Conservation (phyloP, 192 early-diverging fungal genomes). For the Podochytrium sp. region DNA sequence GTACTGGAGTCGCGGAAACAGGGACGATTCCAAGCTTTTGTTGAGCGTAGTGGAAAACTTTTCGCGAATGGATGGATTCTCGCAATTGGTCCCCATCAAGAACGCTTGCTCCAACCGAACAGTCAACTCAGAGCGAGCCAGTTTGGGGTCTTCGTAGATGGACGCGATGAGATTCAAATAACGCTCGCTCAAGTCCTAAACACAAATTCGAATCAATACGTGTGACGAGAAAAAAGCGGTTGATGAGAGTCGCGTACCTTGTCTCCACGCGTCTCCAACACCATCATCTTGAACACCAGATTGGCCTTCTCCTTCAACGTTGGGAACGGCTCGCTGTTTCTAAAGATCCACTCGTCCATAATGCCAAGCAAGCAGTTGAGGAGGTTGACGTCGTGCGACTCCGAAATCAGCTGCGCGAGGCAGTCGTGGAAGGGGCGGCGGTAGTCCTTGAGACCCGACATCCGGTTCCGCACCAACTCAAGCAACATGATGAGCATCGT, state of each 20-base stretch:
- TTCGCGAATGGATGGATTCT: slow-evolving; percentile 78
- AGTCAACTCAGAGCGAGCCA: slow-evolving; percentile 89
- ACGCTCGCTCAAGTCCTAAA: slow-evolving; percentile 76
- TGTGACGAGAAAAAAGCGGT: too few relatives aligned
- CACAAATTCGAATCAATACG: too few relatives aligned
- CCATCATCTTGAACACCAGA: slow-evolving; percentile 91
- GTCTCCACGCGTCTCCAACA: slow-evolving; percentile 73
- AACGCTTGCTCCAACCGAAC: slow-evolving; percentile 94
- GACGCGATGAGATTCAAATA: slow-evolving; percentile 90
- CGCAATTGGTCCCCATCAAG: slow-evolving; percentile 82
- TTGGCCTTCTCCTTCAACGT: slow-evolving; percentile 96
- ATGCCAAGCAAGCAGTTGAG: slow-evolving; percentile 79
- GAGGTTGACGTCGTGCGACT: slow-evolving; percentile 75
- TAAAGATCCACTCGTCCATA: slow-evolving; percentile 85
- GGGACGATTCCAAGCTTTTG: slow-evolving; percentile 56
- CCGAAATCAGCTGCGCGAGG: slow-evolving; percentile 84
- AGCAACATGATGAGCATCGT: slow-evolving; percentile 58
- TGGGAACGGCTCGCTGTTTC: slow-evolving; percentile 84
- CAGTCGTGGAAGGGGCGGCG: slow-evolving; percentile 82
- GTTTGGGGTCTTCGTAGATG: slow-evolving; percentile 83
- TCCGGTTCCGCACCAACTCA: slow-evolving; percentile 38
- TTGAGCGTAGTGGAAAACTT: slow-evolving; percentile 85
- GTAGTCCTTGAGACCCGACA: slow-evolving; percentile 71
- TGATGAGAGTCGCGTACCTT: too few relatives aligned
- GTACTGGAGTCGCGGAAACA: slow-evolving; percentile 83